A percentile compares a stretch with the other conserved stretches of the same genome.
Conservation (phyloP, 495 filamentous ascomycete species). For the Sabuloglossum arenarium region DNA sequence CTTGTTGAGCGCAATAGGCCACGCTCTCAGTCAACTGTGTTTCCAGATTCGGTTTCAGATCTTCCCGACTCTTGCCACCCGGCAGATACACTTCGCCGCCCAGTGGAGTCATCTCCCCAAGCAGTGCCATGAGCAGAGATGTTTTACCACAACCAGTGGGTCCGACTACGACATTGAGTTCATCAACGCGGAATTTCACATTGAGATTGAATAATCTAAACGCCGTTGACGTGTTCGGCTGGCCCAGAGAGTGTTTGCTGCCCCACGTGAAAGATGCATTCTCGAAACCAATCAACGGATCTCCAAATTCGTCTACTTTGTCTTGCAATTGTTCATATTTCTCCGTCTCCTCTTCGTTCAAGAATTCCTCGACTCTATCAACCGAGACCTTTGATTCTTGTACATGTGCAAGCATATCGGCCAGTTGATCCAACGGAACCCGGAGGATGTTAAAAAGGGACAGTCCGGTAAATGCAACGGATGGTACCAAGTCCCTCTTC, state of each 20-base stretch:
- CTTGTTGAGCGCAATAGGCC: constrained; percentile 93
- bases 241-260: constrained; percentile 10
- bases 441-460: constrained; percentile 93
- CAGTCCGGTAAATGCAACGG: constrained; percentile 87
- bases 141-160: constrained; percentile 92
- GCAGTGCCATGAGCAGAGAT: constrained; percentile 81
- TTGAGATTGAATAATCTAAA: constrained; percentile 73
- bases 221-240: constrained; percentile 29
- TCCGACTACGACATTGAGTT: constrained; percentile 79
- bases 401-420: constrained; percentile 97
- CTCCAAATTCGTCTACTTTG: constrained; percentile 36
- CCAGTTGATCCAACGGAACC: constrained; percentile 84
- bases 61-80: constrained; percentile 60
- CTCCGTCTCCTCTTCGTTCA: constrained; percentile 87
- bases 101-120: constrained; percentile 88
- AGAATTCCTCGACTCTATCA: constrained; percentile 87
- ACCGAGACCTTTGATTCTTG: constrained; percentile 95
- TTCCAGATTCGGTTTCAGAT: constrained; percentile 58
- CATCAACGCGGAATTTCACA: constrained; percentile 52
- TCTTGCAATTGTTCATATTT: constrained; percentile 75
- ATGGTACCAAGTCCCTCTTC: constrained; percentile 72
- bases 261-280: constrained; percentile 82
- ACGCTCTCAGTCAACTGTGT: constrained; percentile 80
- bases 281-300: constrained; percentile 59
- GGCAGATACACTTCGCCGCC: constrained; percentile 68